phyloP scores from a whole-genome alignment of 768 basidiomycete species.

The Podaxis carcinomalis region DNA sequence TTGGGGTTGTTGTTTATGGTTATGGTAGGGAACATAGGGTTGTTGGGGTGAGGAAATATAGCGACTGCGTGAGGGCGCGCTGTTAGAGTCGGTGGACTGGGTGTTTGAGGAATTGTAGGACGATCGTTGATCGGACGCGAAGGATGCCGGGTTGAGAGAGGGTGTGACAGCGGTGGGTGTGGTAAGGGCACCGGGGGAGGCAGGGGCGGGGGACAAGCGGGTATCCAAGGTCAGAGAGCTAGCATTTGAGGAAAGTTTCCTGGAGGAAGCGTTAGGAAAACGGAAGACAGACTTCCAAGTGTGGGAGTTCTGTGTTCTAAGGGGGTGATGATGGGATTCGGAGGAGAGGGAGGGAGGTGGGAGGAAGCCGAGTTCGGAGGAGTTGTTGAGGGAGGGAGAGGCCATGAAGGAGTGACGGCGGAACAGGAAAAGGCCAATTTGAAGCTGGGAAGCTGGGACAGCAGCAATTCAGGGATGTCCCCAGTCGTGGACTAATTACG shows the following conservation, averaged over 20 bases:
- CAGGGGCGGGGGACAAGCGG: slow-evolving; percentile 27
- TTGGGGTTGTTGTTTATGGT: slow-evolving; percentile 26
- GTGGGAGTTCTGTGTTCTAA: slow-evolving; percentile 27
- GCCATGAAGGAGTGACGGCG: slow-evolving; percentile 20
- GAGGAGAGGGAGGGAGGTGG: slow-evolving; percentile 15
- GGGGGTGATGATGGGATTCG: slow-evolving; percentile 24
- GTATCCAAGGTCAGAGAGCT: slow-evolving; percentile 52
- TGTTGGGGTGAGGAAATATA: slow-evolving; percentile 23
- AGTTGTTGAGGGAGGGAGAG: slow-evolving; percentile 19
- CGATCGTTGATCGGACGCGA: slow-evolving; percentile 57
- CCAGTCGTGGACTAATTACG: slow-evolving; percentile 19
- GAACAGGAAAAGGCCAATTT: slow-evolving; percentile 13
- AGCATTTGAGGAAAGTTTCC: slow-evolving; percentile 43
- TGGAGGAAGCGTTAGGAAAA: slow-evolving; percentile 58
- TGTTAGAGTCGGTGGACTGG: slow-evolving; percentile 69
- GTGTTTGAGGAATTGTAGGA: slow-evolving; percentile 80
- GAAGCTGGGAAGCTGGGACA: slow-evolving; percentile 13
- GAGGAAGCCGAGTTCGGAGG: slow-evolving; percentile 19
- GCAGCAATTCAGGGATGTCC: slow-evolving; percentile 17
- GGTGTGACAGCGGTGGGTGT: slow-evolving; percentile 43
- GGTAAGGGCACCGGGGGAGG: slow-evolving; percentile 27
- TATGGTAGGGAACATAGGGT: slow-evolving; percentile 26
- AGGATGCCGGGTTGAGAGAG: slow-evolving; percentile 52
- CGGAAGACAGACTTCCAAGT: slow-evolving; percentile 77
- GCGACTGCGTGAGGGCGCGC: slow-evolving; percentile 23